Evolutionary conservation across 1,284 basidiomycete species (phyloP).

Genomic region (Trametes pubescens): DNA sequence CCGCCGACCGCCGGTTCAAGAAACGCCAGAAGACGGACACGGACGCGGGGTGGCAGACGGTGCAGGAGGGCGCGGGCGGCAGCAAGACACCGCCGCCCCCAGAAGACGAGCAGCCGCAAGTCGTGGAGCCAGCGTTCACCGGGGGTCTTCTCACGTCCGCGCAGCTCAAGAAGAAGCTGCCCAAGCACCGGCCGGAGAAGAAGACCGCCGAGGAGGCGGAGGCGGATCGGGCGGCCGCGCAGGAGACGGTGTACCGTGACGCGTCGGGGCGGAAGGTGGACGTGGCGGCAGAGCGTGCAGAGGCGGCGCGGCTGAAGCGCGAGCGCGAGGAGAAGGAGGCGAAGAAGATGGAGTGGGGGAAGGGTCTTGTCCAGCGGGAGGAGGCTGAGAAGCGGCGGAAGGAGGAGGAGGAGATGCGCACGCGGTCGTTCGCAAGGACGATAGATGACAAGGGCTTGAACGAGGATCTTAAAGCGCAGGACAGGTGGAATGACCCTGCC

Average conservation of each 20-base stretch:
- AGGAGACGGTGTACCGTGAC: conserved; percentile 97
- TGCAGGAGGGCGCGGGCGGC: conserved; percentile 57
- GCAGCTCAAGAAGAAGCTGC: conserved; percentile 65
- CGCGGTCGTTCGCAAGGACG: conserved; percentile 76
- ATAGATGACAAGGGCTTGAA: conserved; percentile 90
- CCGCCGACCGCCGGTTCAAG: conserved; percentile 78
- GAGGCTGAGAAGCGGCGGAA: conserved; percentile 70
- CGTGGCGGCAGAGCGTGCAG: conserved; percentile 82
- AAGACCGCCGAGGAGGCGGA: conserved; percentile 53
- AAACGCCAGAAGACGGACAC: conserved; percentile 63
- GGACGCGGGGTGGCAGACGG: conserved; percentile 64
- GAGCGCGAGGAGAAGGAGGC: conserved; percentile 86
- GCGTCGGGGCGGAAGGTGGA: conserved; percentile 89
- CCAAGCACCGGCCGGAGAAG: conserved; percentile 38
- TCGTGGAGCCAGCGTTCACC: conserved; percentile 61
- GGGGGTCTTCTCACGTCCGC: conserved; percentile 84
- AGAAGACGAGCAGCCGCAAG: conserved; percentile 73
- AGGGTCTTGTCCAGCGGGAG: conserved; percentile 89
- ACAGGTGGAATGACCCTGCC: conserved; percentile 95
- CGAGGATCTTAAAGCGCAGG: conserved; percentile 78
- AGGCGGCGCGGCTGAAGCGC: conserved; percentile 80
- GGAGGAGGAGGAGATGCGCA: conserved; percentile 74
- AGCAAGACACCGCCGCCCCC: conserved; percentile 59
- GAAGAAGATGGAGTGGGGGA: conserved; percentile 96
- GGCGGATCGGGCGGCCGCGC: conserved; percentile 68